Evolutionary conservation across 148 eudicot species (phyloP).

Genomic region (Linanthus parryae): DNA sequence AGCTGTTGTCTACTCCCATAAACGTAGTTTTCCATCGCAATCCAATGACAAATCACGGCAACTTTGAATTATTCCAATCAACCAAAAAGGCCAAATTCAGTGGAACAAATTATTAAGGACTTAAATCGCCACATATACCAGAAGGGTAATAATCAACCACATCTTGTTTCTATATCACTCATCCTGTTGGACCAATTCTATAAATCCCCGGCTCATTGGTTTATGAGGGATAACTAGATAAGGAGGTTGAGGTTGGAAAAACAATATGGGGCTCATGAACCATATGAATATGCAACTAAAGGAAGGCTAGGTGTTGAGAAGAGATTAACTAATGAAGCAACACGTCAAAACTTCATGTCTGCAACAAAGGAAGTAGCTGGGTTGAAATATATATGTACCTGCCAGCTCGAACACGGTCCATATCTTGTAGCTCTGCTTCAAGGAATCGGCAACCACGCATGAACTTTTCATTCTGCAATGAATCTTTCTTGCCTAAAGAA

Average conservation of each 20-base stretch:
- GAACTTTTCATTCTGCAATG: conserved; percentile 80
- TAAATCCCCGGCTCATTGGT: not conserved
- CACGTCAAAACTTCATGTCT: not conserved
- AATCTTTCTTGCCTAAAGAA: conserved; percentile 55
- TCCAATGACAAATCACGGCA: conserved; percentile 4
- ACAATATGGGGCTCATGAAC: not conserved
- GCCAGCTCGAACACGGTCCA: conserved; percentile 80
- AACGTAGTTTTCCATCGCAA: conserved; percentile 3
- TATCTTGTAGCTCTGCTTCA: conserved; percentile 88
- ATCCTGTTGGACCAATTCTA: not conserved
- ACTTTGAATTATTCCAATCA: conserved; percentile 19
- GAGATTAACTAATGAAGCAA: not conserved
- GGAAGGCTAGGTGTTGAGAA: not conserved
- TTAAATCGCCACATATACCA: conserved; percentile 4
- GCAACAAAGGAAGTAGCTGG: not conserved
- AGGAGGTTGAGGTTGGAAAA: not conserved
- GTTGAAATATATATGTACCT: conserved; percentile 37
- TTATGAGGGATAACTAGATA: not conserved
- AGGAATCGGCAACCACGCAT: conserved; percentile 88
- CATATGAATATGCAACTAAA: not conserved
- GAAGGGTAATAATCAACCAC: conserved; percentile 3
- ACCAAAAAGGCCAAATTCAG: conserved; percentile 15
- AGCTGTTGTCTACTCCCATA: conserved; percentile 15
- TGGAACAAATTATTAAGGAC: conserved; percentile 12
- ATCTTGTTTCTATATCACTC: not conserved